Evolutionary conservation across 1,139 yeast species (phyloP), one percentile per base, ranked within the genome.

Genomic region (Suhomyces kunorum): DNA sequence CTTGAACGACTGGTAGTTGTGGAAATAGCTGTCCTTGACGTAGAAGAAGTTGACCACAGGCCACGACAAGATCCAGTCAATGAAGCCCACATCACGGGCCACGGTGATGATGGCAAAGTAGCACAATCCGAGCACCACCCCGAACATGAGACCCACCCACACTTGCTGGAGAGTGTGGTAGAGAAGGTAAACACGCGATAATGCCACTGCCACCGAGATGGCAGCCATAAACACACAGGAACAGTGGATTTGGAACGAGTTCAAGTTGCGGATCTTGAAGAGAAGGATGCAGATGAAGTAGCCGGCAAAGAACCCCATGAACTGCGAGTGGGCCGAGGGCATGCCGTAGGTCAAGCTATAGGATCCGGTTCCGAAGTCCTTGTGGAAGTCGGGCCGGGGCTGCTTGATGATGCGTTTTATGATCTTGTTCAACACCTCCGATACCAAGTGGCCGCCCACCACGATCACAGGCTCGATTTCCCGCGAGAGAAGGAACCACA

Each of bases 301-400:
- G 4, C 81, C 74, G 12, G 83, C 78, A 53, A 85, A 82, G 61
- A 82, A 92, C 1, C 95, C 94, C 89, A 89, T 86, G 63, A 90
- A 92, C 63, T 92, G 98, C 0, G 96, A 81, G 61, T 92, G 98
- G 2, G 98, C 96, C 41, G 92, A 82, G 0, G 98, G 98, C 98
- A 92, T 90, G 0, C 98, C 98, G 59, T 84, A 88, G 2, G 87
- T 85, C 39, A 81, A 69, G 32, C 55, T 73, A 64, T 64, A 62
- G 47, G 74, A 61, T 47, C 76, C 68, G 48, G 71, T 41, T 48
- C 81, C 68, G 54, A 74, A 69, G 26, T 71, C 76, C 38, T 70
- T 72, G 51, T 80, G 80, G 53, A 68, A 69, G 5, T 74, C 68
- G 0, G 98, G 98, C 41, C 98, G 73, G 19, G 88, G 85, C 54